A percentile compares a stretch with the other conserved stretches of the same genome.
Conservation (phyloP, 345 rosid species). For the Gynandropsis gynandra region DNA sequence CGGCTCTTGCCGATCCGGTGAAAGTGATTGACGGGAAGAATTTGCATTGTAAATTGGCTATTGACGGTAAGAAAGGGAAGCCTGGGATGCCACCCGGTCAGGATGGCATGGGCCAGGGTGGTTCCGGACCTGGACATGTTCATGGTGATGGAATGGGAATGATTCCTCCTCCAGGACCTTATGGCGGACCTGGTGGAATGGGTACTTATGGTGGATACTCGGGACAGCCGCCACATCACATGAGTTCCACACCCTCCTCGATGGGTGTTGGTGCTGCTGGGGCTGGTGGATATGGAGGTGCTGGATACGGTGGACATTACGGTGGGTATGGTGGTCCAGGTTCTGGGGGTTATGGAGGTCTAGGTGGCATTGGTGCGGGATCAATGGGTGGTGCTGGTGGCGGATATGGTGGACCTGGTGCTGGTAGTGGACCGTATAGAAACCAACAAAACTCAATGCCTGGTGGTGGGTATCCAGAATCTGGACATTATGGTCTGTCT, state of each 20-base stretch:
- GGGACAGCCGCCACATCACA: constrained; percentile 40
- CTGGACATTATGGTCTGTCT: constrained; percentile 51
- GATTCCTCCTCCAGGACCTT: constrained; percentile 42
- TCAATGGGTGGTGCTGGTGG: constrained; percentile 26
- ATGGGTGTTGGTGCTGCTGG: constrained; percentile 27
- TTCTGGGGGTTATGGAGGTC: constrained; percentile 39
- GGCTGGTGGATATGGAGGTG: constrained; percentile 39
- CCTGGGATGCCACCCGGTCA: too few species aligned
- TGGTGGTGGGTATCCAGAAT: constrained; percentile 59
- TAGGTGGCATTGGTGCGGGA: constrained; percentile 29
- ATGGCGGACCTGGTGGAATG: constrained; percentile 34
- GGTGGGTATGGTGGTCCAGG: constrained; percentile 60
- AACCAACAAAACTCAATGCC: constrained; percentile 55
- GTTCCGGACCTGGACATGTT: constrained; percentile 33
- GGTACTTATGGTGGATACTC: constrained; percentile 40
- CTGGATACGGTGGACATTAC: constrained; percentile 40
- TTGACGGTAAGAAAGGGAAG: constrained; percentile 71
- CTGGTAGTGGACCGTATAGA: constrained; percentile 51
- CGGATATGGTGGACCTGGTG: constrained; percentile 38
- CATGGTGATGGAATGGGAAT: constrained; percentile 59
- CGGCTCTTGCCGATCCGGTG: constrained; percentile 62
- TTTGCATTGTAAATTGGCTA: constrained; percentile 64
- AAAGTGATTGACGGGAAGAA: constrained; percentile 70
- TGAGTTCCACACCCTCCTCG: constrained; percentile 47
- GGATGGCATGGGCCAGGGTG: constrained; percentile 26